Base-by-base conservation (phyloP, 768 basidiomycete genomes). In the Glaciozyma antarctica region DNA sequence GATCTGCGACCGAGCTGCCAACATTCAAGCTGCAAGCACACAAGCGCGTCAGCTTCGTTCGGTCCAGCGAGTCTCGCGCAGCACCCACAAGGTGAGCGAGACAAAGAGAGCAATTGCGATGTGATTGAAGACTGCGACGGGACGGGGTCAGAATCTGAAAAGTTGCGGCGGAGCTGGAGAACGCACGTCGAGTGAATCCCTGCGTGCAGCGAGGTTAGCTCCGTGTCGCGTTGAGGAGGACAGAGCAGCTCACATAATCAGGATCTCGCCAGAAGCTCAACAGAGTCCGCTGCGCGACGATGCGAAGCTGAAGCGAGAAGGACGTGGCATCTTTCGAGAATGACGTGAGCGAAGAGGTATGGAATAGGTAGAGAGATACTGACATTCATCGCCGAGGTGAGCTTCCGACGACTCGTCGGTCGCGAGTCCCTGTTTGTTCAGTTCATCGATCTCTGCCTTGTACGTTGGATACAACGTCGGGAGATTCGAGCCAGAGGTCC, bases 401-500 rank as follows among this genome's bases (percentile, higher is more conserved):
- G 48, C 9, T 13, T 60, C 59, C 24, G 24, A 24, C 24, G 24
- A 32, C 1, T 49, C 55, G 12, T 22, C 21, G 2, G 30, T 4
- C 32, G 49, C 16, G 32, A 57, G 62, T 9, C 55, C 62, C 21
- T 68, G 57, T 8, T 41, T 22, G 19, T 81, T 22, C 34, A 57
- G 62, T 3, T 47, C 62, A 12, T 68, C 60, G 3, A 30, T 22
- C n/a, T 81, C 80, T 12, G 70, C 72, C 67, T 76, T 75, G 26
- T 77, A 74, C 4, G 26, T 77, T 74, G 3, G 73, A 61, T 5
- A 68, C 65, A 57, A 71, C 72, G 77, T 92, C 87, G 0, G 82
- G 78, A 3, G 88, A 90, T 48, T 87, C 83, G n/a, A 82, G 75
- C 90, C 90, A 93, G 58, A 88, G 78, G 67, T 89, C 85, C 59